phyloP scores from a whole-genome alignment of 768 basidiomycete genomes.

The Leccinum broughii region DNA sequence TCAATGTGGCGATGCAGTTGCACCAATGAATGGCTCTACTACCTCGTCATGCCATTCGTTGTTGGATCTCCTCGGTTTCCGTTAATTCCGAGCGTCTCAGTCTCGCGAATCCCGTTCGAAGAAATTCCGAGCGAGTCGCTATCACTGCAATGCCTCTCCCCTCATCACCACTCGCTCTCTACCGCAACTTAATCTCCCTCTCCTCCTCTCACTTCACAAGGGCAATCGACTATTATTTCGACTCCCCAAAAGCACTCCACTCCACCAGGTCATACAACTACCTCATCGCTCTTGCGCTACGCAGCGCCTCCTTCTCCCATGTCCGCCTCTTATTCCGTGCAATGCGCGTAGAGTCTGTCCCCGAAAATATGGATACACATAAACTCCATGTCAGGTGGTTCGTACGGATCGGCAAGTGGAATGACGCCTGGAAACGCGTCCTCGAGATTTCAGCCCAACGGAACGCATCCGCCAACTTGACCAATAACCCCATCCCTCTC shows the following conservation, averaged over 20 bases:
- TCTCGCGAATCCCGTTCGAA: neutral
- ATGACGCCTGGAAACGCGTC: conserved; percentile 53
- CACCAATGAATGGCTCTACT: neutral
- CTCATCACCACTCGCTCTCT: conserved; percentile 35
- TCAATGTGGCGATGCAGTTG: conserved; percentile 12
- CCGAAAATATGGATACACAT: conserved; percentile 52
- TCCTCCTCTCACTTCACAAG: conserved; percentile 17
- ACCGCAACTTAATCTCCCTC: conserved; percentile 31
- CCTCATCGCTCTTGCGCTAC: conserved; percentile 50
- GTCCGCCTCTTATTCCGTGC: conserved; percentile 44
- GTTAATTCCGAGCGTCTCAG: neutral
- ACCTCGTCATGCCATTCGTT: conserved; percentile 35
- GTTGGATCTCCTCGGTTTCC: neutral
- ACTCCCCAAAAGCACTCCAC: conserved; percentile 30
- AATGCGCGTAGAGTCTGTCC: conserved; percentile 47
- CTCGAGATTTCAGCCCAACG: conserved; percentile 21
- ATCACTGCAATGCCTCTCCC: conserved; percentile 23
- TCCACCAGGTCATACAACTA: conserved; percentile 46
- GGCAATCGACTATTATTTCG: conserved; percentile 28
- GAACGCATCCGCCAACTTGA: conserved; percentile 4
- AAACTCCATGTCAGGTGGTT: conserved; percentile 58
- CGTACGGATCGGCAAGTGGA: conserved; percentile 56
- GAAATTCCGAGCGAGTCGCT: conserved; percentile 1
- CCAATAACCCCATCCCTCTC: conserved; percentile 36
- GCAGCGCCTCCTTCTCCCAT: conserved; percentile 47